These are phyloP conservation scores for Fusarium sp. DNA, from an alignment of 2,329 filamentous ascomycete species.

Conservation along the genomic window DNA sequence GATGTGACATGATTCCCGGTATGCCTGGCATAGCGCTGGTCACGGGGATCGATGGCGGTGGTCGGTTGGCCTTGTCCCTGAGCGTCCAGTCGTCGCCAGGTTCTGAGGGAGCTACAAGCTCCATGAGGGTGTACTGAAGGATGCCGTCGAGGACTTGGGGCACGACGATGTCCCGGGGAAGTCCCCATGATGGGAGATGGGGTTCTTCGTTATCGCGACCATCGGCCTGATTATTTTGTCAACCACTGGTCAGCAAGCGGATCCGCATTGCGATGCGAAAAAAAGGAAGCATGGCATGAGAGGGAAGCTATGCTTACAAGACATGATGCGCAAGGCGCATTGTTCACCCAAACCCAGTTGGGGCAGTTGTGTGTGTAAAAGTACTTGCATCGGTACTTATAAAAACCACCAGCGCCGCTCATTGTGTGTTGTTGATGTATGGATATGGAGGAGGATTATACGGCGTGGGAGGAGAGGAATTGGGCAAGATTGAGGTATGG, in stretches of 20 bases:
- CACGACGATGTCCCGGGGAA: slow-evolving; percentile 57
- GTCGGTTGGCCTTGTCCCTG: slow-evolving; percentile 46
- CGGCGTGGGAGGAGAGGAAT: slow-evolving; percentile 4
- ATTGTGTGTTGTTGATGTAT: slow-evolving; percentile 37
- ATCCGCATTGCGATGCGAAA: not conserved
- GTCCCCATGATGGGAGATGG: slow-evolving; percentile 42
- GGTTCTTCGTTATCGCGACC: slow-evolving; percentile 59
- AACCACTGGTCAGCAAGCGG: slow-evolving; percentile 27
- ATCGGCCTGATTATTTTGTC: slow-evolving; percentile 54
- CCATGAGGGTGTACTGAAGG: slow-evolving; percentile 62
- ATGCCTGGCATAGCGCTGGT: slow-evolving; percentile 47
- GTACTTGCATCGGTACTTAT: slow-evolving; percentile 68
- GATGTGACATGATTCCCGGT: slow-evolving; percentile 40
- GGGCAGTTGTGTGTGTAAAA: slow-evolving; percentile 63
- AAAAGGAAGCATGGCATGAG: not conserved
- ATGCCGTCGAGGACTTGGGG: slow-evolving; percentile 59
- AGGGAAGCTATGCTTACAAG: slow-evolving; percentile 50
- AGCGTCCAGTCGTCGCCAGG: slow-evolving; percentile 54
- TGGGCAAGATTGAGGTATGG: slow-evolving; percentile 10
- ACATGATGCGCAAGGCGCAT: slow-evolving; percentile 62
- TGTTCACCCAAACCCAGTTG: slow-evolving; percentile 67
- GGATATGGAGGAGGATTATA: slow-evolving; percentile 10
- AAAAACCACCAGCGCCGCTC: slow-evolving; percentile 58
- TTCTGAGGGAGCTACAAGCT: slow-evolving; percentile 54
- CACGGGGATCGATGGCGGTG: slow-evolving; percentile 45